Base-by-base conservation (phyloP, 305 asterid genomes). In the Solanum hybrid region DNA sequence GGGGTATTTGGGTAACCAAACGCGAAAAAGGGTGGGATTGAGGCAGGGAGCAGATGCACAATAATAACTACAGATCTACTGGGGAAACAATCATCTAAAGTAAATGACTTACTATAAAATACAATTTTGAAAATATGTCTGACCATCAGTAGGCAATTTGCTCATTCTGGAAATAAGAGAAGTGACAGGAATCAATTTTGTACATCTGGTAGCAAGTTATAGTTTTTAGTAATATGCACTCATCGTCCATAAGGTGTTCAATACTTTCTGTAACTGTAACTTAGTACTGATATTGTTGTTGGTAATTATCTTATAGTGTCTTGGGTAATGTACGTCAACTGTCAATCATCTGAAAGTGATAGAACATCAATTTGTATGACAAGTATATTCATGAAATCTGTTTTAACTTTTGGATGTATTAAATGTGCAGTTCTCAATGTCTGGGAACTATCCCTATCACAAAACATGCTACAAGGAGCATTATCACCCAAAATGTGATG, bases 391-490 rank as follows among this genome's bases (percentile, higher is more conserved):
- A 40, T 71, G 37, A 40, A 38, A 84, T 88, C 42, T 10, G 60
- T 72, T 86, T 87, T 80, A 22, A 91, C 89, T 78, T 56, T 86
- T 89, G 37, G 84, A 86, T 89, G 17, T 89, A 84, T 86, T 84
- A 75, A 86, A 45, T 91, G 88, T 92, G 94, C 95, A 97, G 99
- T 96, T 96, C 94, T 95, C 98, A 19, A 94, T 94, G 93, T 95
- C 96, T 24, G 97, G 94, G 89, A 94, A 89, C 94, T 92, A 91
- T 84, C 98, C 99, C n/a, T 96, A 95, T 93, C 99, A 97, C 90
- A 96, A 95, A 91, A 89, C 95, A 56, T 97, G 99, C 96, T 97
- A 97, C 94, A 96, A 91, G 96, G 99, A 95, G 92, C 94, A 94
- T 84, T 94, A 96, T 93, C 97, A 95, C 91, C 99, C 98, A 12